Conservation (phyloP, 352 stramenopile species). For the Pythium graminicola region DNA sequence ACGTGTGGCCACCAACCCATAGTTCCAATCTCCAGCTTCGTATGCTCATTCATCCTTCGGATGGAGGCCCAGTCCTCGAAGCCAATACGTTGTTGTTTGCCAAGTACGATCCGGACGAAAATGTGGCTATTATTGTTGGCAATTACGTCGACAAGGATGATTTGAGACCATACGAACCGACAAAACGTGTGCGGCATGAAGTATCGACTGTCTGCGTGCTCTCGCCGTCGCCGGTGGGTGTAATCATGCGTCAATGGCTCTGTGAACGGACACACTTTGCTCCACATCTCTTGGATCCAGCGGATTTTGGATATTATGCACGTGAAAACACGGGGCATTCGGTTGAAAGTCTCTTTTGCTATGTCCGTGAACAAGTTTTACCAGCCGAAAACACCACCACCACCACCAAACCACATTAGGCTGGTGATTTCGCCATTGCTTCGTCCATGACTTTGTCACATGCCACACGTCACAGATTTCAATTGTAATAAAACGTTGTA, state of each 20-base stretch:
- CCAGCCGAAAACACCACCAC: background rate
- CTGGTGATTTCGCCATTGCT: too few species aligned
- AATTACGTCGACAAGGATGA: conserved; percentile 37
- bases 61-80: conserved; percentile 7
- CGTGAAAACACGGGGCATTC: conserved; percentile 6
- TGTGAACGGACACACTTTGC: background rate
- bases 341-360: conserved; percentile 10
- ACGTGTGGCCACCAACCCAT: conserved; percentile 26
- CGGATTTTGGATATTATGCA: conserved; percentile 21
- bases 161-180: conserved; percentile 30
- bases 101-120: conserved; percentile 7
- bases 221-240: background rate
- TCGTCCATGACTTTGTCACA: background rate
- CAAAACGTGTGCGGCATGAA: conserved; percentile 19
- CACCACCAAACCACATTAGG: background rate
- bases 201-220: conserved; percentile 3
- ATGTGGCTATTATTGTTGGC: conserved; percentile 2
- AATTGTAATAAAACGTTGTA: background rate
- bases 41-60: conserved; percentile 29
- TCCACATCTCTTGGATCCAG: conserved; percentile 3
- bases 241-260: conserved; percentile 12
- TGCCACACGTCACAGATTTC: conserved; percentile 18
- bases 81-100: conserved; percentile 15
- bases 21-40: conserved; percentile 34
- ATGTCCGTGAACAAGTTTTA: conserved; percentile 25